Base-by-base conservation (phyloP, 2,329 filamentous ascomycete species). In the Penicillium frequentans region DNA sequence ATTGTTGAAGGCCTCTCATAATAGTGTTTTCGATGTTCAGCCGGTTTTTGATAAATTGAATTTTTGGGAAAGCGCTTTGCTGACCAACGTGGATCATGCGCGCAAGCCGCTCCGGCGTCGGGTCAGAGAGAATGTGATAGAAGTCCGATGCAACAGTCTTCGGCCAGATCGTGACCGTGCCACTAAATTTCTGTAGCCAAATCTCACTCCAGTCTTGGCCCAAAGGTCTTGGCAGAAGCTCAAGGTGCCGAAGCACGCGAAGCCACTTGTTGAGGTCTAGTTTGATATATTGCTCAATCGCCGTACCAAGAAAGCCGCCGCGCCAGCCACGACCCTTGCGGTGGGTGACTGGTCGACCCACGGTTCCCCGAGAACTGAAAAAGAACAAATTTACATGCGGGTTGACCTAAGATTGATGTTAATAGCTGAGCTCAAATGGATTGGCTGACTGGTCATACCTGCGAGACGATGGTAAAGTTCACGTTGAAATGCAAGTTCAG, bases 331-430 rank as follows among this genome's bases (percentile, higher is more conserved):
- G 89, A 5, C 95, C 95, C 65, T 89, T 89, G 54, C 95, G 90
- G 74, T 99, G 95, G 0, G 93, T 97, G 19, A 98, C 95, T 10
- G 95, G 95, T 52, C 91, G 88, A 5, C 95, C 95, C 10, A 98
- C 93, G 0, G 90, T 89, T 13, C 95, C 95, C 31, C 95, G 86
- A 0, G 93, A 96, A 29, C 90, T 95, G 81, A 98, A 99, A 84
- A 99, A 98, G 82, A 99, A 99, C 27, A 98, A 86, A 69, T 96
- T 98, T 75, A 99, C 93, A 73, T 99, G 95, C 1, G 95, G 95
- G 73, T 99, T 99, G 49, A 97, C 93, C 77, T 92, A 85, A 64
- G 43, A 2, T 5, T 27, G n/a, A 39, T 51, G 49, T 82, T 84
- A 66, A 50, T 42, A 42, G 23, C 46, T 56, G 7, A 88, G 39